A percentile compares a stretch with the other conserved stretches of the same genome.
Evolutionary conservation across 352 stramenopile species (phyloP).

Genomic region (Phytophthora fragariae): DNA sequence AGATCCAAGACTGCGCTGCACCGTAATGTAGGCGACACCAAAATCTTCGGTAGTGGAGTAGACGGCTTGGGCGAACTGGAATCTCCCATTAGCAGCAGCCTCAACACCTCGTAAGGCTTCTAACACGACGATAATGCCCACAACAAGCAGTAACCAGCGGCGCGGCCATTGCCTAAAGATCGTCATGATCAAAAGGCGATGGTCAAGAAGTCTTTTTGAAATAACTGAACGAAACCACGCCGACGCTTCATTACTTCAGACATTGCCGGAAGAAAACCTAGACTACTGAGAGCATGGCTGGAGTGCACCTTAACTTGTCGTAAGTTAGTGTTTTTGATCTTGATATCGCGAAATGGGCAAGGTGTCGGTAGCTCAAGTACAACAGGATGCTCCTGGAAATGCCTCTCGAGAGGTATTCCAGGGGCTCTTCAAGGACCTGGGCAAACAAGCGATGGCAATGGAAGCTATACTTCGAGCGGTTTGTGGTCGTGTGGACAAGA

Average conservation of each 20-base stretch:
- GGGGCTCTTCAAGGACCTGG: slow-evolving; percentile 72
- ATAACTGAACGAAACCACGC: slow-evolving; percentile 21
- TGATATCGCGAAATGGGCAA: slow-evolving; percentile 38
- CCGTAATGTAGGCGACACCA: slow-evolving; percentile 67
- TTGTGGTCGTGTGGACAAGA: slow-evolving; percentile 78
- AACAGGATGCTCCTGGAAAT: slow-evolving; percentile 19
- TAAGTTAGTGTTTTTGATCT: slow-evolving; percentile 8
- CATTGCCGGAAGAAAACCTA: neutral
- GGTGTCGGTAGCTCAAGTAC: slow-evolving; percentile 27
- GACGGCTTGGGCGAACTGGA: slow-evolving; percentile 65
- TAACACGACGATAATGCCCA: neutral
- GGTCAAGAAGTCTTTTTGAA: slow-evolving; percentile 17
- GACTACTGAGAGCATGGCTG: neutral
- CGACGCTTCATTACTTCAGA: slow-evolving; percentile 19
- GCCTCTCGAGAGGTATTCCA: slow-evolving; percentile 72
- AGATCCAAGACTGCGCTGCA: slow-evolving; percentile 69
- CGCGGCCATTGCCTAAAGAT: slow-evolving; percentile 7
- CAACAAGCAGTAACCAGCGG: slow-evolving; percentile 2
- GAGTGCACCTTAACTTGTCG: neutral
- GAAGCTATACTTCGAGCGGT: slow-evolving; percentile 73
- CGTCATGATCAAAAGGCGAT: slow-evolving; percentile 20
- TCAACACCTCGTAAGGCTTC: neutral
- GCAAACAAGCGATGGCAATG: slow-evolving; percentile 80
- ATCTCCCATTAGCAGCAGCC: slow-evolving; percentile 43
- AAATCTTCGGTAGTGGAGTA: slow-evolving; percentile 74